Conservation (phyloP, 768 basidiomycete genomes). For the Boletus huronensis region DNA sequence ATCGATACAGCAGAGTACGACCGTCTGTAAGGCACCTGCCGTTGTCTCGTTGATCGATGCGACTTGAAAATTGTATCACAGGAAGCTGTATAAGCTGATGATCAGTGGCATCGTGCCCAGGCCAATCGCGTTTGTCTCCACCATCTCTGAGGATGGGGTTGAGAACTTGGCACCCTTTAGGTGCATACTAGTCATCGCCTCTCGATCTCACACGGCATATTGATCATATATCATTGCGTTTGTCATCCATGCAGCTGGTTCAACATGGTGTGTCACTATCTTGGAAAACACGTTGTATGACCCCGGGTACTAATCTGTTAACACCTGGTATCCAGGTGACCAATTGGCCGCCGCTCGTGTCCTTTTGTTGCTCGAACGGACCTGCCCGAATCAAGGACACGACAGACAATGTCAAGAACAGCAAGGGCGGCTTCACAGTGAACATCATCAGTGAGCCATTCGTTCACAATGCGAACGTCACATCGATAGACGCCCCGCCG, state of each 20-base stretch:
- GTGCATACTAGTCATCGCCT: conserved; percentile 9
- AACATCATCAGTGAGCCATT: conserved; percentile 56
- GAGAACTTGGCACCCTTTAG: conserved; percentile 45
- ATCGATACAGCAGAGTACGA: conserved; percentile 31
- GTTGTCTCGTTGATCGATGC: neutral
- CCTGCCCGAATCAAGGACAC: conserved; percentile 40
- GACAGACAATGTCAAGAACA: conserved; percentile 41
- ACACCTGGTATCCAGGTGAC: conserved; percentile 15
- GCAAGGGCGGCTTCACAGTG: conserved; percentile 48
- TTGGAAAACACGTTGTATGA: neutral
- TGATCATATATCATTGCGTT: conserved; percentile 3
- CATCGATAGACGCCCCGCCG: conserved; percentile 37
- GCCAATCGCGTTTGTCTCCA: conserved; percentile 46
- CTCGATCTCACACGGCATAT: neutral
- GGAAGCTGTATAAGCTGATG: conserved; percentile 33
- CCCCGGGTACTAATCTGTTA: no score
- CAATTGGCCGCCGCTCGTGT: conserved; percentile 33
- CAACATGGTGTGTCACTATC: conserved; percentile 19
- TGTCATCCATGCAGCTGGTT: conserved; percentile 23
- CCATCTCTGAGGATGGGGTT: conserved; percentile 31
- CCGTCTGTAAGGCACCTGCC: conserved; percentile 18
- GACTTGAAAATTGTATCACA: neutral
- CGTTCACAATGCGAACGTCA: conserved; percentile 37
- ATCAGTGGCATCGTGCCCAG: conserved; percentile 40
- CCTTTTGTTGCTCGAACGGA: conserved; percentile 28